Percentiles rank a stretch among this genome's conserved stretches.
These are phyloP conservation scores for Vaccinium vitisidaea DNA, from an alignment of 148 eudicot species.

Conservation along the genomic window DNA sequence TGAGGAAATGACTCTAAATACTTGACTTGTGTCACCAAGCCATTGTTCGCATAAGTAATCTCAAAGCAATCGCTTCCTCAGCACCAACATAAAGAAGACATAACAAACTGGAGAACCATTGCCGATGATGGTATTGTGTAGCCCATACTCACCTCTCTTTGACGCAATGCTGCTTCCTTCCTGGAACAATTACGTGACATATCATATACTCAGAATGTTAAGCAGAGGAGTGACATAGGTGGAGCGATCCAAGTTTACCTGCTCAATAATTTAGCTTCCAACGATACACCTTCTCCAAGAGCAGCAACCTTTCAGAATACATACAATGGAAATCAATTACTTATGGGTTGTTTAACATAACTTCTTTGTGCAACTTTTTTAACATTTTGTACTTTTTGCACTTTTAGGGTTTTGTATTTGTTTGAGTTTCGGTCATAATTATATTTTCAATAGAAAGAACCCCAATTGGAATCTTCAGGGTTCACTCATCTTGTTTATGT, in stretches of 20 bases:
- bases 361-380: too few species aligned
- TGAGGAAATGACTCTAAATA: background rate
- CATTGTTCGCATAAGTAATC: background rate
- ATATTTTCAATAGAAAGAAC: background rate
- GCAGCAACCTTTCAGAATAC: conserved; percentile 67
- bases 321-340: background rate
- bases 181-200: conserved; percentile 43
- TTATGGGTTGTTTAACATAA: background rate
- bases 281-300: conserved; percentile 91
- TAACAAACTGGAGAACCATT: background rate
- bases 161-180: conserved; percentile 95
- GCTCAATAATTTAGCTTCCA: conserved; percentile 92
- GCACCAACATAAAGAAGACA: background rate
- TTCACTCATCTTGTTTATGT: background rate
- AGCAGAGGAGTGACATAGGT: conserved; percentile 20
- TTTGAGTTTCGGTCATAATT: too few species aligned
- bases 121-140: background rate
- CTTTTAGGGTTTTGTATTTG: too few species aligned
- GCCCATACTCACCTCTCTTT: conserved; percentile 73
- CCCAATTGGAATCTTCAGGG: background rate
- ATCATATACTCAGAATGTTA: conserved; percentile 23
- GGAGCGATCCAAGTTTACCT: conserved; percentile 49
- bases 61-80: conserved; percentile 1
- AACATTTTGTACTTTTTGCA: too few species aligned
- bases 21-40: conserved; percentile 4